Base-by-base conservation (phyloP, 257 asterid species). In the Penstemon eatonii region DNA sequence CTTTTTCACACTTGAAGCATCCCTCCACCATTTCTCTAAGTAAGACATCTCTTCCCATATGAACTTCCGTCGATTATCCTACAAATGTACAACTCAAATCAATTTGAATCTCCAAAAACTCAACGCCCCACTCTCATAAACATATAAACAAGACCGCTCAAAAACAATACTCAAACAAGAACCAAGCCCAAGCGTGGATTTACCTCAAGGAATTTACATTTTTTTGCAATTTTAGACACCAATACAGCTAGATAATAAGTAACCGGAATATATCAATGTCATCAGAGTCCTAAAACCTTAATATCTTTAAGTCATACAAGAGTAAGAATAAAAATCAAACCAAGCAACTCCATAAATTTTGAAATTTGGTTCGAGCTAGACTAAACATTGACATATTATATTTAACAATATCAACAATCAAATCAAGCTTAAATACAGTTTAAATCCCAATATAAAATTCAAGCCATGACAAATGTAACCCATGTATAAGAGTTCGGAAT, bases 41-140 rank as follows among this genome's bases (percentile, higher is more conserved):
- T 91, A 91, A 72, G 97, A 89, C 96, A 91, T 94, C 85, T 94
- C 99, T 80, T 94, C 99, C 99, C 99, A 94, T 71, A 94, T 94
- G 81, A 94, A 94, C 84, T 91, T 94, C 19, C 97, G 83, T 9
- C 99, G 84, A 60, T 49, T 72, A 66, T 94, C 99, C 99, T 91
- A 67, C 66, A 36, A 77, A 63, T 46, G 37, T 4, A 55, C 69
- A 70, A 70, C 60, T 66, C 65, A 63, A 63, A 50, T 25, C 57
- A 56, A 58, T 65, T 15, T 6, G 71, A 40, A 51, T 59, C 15
- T 47, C 13, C 5, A 71, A 67, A 25, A 60, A 33, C 65, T 57
- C 62, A 25, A 63, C 25, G 37, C 46, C 63, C 67, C 64, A 43
- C 56, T 49, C 63, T 56, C 45, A 43, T 43, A 56, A 58, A 44